Percentiles rank a stretch among this genome's conserved stretches.
These are phyloP conservation scores for Lactarius pseudohatsudake DNA, from an alignment of 768 basidiomycete species.

Conservation along the genomic window DNA sequence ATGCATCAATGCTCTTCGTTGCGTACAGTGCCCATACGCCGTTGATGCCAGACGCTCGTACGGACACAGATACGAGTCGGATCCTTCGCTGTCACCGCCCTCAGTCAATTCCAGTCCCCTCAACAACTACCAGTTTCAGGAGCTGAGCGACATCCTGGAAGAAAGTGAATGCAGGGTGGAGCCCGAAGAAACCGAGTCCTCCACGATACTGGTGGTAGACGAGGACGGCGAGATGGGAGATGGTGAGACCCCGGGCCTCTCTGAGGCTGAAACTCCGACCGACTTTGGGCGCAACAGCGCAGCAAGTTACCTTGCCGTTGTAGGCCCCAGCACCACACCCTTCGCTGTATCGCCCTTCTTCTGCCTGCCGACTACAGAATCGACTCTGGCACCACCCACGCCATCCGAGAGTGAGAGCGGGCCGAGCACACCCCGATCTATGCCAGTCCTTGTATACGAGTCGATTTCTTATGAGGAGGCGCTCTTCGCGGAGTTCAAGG, in stretches of 20 bases:
- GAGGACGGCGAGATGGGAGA: background rate
- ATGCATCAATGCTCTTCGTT: background rate
- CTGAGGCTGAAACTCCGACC: background rate
- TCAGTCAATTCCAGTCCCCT: background rate
- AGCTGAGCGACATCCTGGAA: slow-evolving; percentile 10
- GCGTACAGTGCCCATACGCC: background rate
- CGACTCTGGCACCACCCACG: slow-evolving; percentile 7
- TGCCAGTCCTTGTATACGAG: slow-evolving; percentile 6
- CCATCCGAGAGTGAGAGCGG: slow-evolving; percentile 4
- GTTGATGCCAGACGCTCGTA: background rate
- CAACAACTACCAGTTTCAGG: background rate
- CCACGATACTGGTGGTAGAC: background rate
- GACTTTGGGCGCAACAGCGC: background rate
- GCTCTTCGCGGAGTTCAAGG: slow-evolving; percentile 17
- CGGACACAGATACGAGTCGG: background rate
- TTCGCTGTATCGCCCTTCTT: slow-evolving; percentile 1
- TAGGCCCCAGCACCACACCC: background rate
- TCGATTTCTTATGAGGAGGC: slow-evolving; percentile 11
- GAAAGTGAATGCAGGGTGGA: slow-evolving; percentile 3
- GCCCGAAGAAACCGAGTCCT: background rate
- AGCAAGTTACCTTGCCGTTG: background rate
- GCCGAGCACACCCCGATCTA: background rate
- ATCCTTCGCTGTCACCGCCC: background rate
- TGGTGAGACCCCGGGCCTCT: no score
- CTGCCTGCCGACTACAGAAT: slow-evolving; percentile 2